Evolutionary conservation across 2,329 filamentous ascomycete genomes (phyloP).

Genomic region (Fusarium denticulatum): DNA sequence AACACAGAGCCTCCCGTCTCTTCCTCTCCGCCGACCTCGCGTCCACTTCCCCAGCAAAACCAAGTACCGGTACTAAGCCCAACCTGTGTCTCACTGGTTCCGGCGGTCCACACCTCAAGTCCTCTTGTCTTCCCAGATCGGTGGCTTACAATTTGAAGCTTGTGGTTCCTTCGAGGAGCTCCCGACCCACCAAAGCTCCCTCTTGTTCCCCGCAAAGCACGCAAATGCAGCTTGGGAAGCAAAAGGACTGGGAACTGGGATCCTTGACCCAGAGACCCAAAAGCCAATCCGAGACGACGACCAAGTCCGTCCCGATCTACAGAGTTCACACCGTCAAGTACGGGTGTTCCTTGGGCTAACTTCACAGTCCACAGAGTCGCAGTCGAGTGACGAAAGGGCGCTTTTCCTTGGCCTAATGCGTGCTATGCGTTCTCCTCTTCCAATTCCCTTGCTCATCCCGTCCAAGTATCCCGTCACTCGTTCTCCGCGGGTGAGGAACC

Average conservation of each 20-base stretch:
- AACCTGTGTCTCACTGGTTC: conserved; percentile 29
- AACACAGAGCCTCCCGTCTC: not conserved
- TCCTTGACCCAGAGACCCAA: not conserved
- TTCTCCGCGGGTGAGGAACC: conserved; percentile 38
- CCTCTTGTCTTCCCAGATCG: conserved; percentile 28
- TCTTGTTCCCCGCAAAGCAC: conserved; percentile 41
- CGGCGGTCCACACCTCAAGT: not conserved
- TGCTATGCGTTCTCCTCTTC: conserved; percentile 7
- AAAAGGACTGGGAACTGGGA: conserved; percentile 14
- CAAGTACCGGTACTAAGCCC: conserved; percentile 19
- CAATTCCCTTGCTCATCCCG: conserved; percentile 14
- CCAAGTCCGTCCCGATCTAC: conserved; percentile 44
- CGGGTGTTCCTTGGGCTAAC: conserved; percentile 25
- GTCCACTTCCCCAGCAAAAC: not conserved
- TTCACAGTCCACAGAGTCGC: conserved; percentile 36
- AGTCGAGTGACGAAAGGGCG: conserved; percentile 34
- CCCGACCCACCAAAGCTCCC: conserved; percentile 32
- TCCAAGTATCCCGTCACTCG: conserved; percentile 39
- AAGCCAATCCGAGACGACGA: conserved; percentile 15
- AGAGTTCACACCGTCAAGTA: conserved; percentile 44
- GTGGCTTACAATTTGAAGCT: conserved; percentile 25
- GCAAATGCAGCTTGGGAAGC: not conserved
- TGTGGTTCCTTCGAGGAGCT: conserved; percentile 20
- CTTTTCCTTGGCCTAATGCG: conserved; percentile 39
- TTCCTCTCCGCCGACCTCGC: conserved; percentile 13